Evolutionary conservation across 768 basidiomycete genomes (phyloP), one percentile per base, ranked within the genome.

Genomic region (Phanerochaete carnosa): DNA sequence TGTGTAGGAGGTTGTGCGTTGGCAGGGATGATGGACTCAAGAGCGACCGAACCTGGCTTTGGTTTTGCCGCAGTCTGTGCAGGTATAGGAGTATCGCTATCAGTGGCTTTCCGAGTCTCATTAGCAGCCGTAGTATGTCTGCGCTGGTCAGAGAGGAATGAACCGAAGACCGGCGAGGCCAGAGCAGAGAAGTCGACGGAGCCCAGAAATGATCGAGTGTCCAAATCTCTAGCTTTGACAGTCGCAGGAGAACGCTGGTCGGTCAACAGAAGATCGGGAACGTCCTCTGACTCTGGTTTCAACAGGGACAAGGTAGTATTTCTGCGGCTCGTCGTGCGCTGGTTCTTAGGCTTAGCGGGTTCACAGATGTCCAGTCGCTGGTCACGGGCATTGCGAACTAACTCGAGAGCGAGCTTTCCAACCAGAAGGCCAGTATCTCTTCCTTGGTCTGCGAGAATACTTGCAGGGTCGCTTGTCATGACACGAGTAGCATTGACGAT

Each of bases 401-500:
- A 81, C 43, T 84, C 81, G 58, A 89, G 76, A 0, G 92, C 92
- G 2, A 92, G 77, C 28, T 73, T 72, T 1, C 82, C 80, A 37
- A 94, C 77, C n/a, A 89, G 74, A 0, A 79, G 75, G 8, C 82
- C 77, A 0, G 87, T 85, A 11, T 89, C 90, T 3, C 71, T 76
- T 0, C 89, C 90, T 59, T 85, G 81, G 70, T 93, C 88, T 0
- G 82, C 80, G 11, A 94, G 80, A 58, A 94, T 83, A 64, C 90
- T 91, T 13, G 81, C 76, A 0, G 92, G 82, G 65, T 90, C 90
- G 2, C 84, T 79, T 0, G 89, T 89, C 91, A 94, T 93, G n/a
- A 94, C 88, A 2, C 92, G 84, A 1, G 89, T 94, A 1, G 92
- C 91, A 57, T 93, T 87, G 19, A 83, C 82, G 57, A 94, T 92